phyloP scores from a whole-genome alignment of 768 basidiomycete species.

The Neoboletus brunneissimus region DNA sequence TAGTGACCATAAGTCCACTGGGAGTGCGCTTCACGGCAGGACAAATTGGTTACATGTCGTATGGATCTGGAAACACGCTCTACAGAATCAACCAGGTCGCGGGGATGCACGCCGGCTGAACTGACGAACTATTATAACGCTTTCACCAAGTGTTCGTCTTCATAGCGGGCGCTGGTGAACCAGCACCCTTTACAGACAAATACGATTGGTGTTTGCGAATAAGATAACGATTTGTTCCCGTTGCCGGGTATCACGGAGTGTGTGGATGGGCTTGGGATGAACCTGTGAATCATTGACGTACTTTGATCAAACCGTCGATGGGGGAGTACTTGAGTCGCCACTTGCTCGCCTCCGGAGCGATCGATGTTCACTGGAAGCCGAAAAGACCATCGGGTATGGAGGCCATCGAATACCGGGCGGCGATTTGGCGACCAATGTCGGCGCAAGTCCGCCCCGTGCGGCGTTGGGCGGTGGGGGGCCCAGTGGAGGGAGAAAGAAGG shows the following conservation, averaged over 20 bases:
- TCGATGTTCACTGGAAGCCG: not conserved
- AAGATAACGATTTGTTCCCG: not conserved
- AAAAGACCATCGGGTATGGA: not conserved
- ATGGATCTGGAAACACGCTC: not conserved
- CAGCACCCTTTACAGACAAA: too few species aligned
- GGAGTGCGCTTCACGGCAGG: not conserved
- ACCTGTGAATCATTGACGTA: not conserved
- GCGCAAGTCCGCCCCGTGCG: not conserved
- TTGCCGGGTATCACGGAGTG: not conserved
- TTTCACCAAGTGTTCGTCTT: too few species aligned
- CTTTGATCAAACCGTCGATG: not conserved
- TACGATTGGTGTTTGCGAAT: not conserved
- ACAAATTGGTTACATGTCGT: not conserved
- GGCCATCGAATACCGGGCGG: not conserved
- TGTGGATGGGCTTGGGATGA: not conserved
- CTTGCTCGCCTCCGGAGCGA: not conserved
- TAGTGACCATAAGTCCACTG: not conserved
- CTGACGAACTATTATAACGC: not conserved
- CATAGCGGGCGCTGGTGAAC: not conserved
- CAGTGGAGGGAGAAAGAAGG: not conserved
- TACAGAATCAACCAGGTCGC: not conserved
- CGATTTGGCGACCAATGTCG: slow-evolving; percentile 1
- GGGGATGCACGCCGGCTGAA: not conserved
- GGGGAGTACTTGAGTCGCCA: not conserved
- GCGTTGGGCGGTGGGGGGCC: not conserved